Evolutionary conservation across 192 early-diverging fungal genomes (phyloP), one percentile per base, ranked within the genome.

Genomic region (Coemansia reversa): DNA sequence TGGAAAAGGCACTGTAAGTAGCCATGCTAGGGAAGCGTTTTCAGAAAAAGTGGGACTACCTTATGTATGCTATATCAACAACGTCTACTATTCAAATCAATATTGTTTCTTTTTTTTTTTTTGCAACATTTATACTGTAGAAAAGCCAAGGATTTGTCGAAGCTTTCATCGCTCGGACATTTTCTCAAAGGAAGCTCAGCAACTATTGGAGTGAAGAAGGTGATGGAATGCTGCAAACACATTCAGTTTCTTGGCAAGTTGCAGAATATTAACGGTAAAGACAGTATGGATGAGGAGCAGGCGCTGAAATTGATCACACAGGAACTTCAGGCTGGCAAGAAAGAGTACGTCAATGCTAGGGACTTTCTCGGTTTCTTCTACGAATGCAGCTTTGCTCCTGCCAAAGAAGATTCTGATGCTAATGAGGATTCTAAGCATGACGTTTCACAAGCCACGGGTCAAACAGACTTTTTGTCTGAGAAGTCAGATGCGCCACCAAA

Each of bases 131-230:
- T 7, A 30, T 52, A 19, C 9, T 58, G 50, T 72, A 74, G 65
- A 47, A 55, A 25, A 18, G 58, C 59, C 9, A 82, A 87, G 33
- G 85, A 95, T 65, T 79, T 95, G 5, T 55, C 65, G 3, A 84
- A 86, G 52, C 84, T 95, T 2, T 92, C 91, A 14, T 77, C 86
- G 29, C 75, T 94, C 24, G 95, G 95, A 5, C 95, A 97, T 62
- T 97, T 94, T 69, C 71, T 96, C 42, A 97, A 97, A 62, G 95
- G 95, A 18, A 91, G 88, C 57, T 95, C 94, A 1, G 92, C 92
- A 7, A 88, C 91, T 0, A 79, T 97, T 30, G 95, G 95, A 19
- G 66, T 94, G 20, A 86, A 76, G 48, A 90, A 88, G 67, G 89
- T 97, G 20, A 88, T 87, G 58, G 84, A 77, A 23, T 87, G 89